phyloP scores from a whole-genome alignment of 441 rosid species.

The Pelargonium citronellum region DNA sequence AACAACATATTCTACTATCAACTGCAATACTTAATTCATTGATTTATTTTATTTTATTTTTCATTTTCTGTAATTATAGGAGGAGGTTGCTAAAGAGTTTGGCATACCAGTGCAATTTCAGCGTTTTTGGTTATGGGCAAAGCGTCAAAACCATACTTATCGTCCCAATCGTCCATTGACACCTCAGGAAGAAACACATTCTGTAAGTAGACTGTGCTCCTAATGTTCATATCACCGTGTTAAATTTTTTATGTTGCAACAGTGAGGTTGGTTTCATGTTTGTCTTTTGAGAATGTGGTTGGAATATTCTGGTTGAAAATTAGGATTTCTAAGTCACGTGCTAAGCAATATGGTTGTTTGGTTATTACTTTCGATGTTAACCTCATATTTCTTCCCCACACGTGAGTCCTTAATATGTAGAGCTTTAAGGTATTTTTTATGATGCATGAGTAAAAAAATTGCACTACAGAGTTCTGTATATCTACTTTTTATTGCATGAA shows the following conservation, averaged over 20 bases:
- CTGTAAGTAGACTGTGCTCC: conserved; percentile 27
- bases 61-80: conserved; percentile 22
- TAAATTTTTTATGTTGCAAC: not conserved
- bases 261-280: not conserved
- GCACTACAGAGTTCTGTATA: not conserved
- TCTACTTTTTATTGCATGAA: not conserved
- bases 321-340: not conserved
- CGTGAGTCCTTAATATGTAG: not conserved
- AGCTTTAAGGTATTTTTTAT: not conserved
- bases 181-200: conserved; percentile 35
- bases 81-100: conserved; percentile 45
- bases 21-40: not conserved
- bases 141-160: conserved; percentile 48
- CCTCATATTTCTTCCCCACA: not conserved
- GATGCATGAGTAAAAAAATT: not conserved
- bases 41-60: not conserved
- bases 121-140: conserved; percentile 54
- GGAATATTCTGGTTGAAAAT: not conserved
- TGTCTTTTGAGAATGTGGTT: not conserved
- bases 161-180: conserved; percentile 44
- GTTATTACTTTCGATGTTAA: not conserved
- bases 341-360: not conserved
- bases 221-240: not conserved
- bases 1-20: not conserved
- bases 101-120: conserved; percentile 44